Conservation (phyloP, 176 grass and related monocot species). For the Oryza glaberrima region DNA sequence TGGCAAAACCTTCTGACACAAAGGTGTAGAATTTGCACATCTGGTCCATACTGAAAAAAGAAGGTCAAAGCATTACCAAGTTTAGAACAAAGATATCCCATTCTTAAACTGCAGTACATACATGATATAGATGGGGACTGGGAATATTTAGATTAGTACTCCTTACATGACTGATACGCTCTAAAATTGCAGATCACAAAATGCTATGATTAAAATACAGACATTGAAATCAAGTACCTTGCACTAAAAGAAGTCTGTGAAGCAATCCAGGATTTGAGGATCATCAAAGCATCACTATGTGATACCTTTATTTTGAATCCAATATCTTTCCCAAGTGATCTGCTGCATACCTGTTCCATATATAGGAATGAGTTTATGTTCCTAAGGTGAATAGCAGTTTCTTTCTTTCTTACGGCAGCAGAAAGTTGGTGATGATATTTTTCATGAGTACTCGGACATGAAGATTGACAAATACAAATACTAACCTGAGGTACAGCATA, state of each 20-base stretch:
- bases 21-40: slow-evolving; percentile 88
- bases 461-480: slow-evolving; percentile 32
- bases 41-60: slow-evolving; percentile 74
- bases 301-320: slow-evolving; percentile 87
- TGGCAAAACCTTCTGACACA: slow-evolving; percentile 62
- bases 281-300: slow-evolving; percentile 61
- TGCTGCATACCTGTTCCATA: slow-evolving; percentile 73
- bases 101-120: neutral
- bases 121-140: neutral
- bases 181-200: slow-evolving; percentile 17
- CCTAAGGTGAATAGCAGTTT: neutral
- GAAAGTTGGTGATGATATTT: neutral
- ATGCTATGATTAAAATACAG: slow-evolving; percentile 5
- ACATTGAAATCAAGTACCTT: slow-evolving; percentile 57
- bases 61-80: slow-evolving; percentile 34
- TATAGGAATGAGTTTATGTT: slow-evolving; percentile 37
- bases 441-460: neutral
- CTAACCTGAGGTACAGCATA: slow-evolving; percentile 89
- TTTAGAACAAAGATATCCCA: neutral
- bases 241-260: slow-evolving; percentile 67
- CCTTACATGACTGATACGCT: neutral
- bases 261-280: slow-evolving; percentile 71
- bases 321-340: slow-evolving; percentile 73
- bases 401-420: neutral
- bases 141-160: slow-evolving; percentile 19